Evolutionary conservation across 2,329 filamentous ascomycete genomes (phyloP), one percentile per base, ranked within the genome.

Genomic region (Penicillium frequentans): DNA sequence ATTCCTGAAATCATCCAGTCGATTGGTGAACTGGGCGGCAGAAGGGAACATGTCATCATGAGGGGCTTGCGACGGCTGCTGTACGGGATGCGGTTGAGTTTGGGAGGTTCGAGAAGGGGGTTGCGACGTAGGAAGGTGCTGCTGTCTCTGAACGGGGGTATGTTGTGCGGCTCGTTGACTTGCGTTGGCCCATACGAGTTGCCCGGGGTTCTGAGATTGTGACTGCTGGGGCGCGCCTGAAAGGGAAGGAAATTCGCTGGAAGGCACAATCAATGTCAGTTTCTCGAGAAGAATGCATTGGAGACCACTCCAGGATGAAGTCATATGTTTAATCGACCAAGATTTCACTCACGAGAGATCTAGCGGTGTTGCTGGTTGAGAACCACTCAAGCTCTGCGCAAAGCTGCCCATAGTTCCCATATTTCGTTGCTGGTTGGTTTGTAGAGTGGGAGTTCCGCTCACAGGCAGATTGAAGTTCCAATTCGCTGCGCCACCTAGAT

Each of bases 181-280:
- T 23, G 81, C 80, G 65, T 84, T 85, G 61, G 82, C 83, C 82
- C 82, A 82, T 68, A 84, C 78, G 64, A 82, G 73, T 73, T 83
- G 78, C 47, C 79, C 74, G 49, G 79, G 80, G 56, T 79, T 82
- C 62, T 82, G 74, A 42, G 75, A 68, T 55, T 80, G 81, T 55
- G 82, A 79, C 62, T 82, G 77, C 68, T 85, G 82, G 31, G 83
- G 78, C 19, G 80, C 79, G 55, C 82, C 82, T 45, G 84, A 85
- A 64, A 87, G 73, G 11, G 83, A 84, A 47, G 85, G 85, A 56
- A 87, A 87, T 68, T 87, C 85, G 68, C 85, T 87, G 56, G 23
- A 55, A 56, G 13, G 50, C 54, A 56, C 49, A 51, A 58, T 52
- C 37, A 43, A 48, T n/a, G 57, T 64, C 52, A 66, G 57, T 50